A percentile compares a stretch with the other conserved stretches of the same genome.
Conservation (phyloP, 2,329 filamentous ascomycete genomes). For the Colletotrichum endophyticum region DNA sequence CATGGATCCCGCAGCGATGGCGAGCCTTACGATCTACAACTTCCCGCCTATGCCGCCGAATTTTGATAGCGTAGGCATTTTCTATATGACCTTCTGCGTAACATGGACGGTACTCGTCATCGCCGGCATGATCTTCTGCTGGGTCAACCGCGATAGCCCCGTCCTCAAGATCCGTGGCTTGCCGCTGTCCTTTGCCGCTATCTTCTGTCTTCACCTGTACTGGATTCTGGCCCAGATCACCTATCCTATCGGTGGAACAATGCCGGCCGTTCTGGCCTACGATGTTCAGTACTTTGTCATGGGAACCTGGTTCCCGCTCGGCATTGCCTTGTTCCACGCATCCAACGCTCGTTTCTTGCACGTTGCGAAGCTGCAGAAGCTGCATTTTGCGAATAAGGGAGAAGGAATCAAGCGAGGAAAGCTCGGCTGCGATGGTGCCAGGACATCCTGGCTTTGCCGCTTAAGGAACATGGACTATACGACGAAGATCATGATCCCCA, state of each 20-base stretch:
- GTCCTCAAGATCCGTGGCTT: constrained; percentile 47
- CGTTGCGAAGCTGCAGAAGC: constrained; percentile 52
- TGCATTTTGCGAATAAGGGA: constrained; percentile 1
- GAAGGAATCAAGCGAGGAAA: neutral
- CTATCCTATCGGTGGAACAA: constrained; percentile 44
- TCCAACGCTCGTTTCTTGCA: constrained; percentile 58
- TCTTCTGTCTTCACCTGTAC: constrained; percentile 41
- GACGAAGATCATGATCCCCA: constrained; percentile 46
- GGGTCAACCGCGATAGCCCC: constrained; percentile 34
- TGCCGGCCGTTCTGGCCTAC: constrained; percentile 47
- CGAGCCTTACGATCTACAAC: constrained; percentile 31
- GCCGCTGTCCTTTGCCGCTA: constrained; percentile 42
- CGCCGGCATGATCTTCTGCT: constrained; percentile 38
- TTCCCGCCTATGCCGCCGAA: constrained; percentile 27
- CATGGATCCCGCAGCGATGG: constrained; percentile 3
- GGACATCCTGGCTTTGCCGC: constrained; percentile 36
- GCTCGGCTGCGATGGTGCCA: constrained; percentile 29
- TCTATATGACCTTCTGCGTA: constrained; percentile 30
- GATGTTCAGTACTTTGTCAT: constrained; percentile 63
- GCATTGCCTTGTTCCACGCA: constrained; percentile 63
- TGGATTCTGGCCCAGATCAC: constrained; percentile 46
- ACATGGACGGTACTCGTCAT: constrained; percentile 33
- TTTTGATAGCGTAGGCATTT: constrained; percentile 32
- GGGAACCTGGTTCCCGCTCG: constrained; percentile 62
- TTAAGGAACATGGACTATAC: constrained; percentile 40